phyloP scores from a whole-genome alignment of 306 rosid species.

The Lagenaria siceraria region DNA sequence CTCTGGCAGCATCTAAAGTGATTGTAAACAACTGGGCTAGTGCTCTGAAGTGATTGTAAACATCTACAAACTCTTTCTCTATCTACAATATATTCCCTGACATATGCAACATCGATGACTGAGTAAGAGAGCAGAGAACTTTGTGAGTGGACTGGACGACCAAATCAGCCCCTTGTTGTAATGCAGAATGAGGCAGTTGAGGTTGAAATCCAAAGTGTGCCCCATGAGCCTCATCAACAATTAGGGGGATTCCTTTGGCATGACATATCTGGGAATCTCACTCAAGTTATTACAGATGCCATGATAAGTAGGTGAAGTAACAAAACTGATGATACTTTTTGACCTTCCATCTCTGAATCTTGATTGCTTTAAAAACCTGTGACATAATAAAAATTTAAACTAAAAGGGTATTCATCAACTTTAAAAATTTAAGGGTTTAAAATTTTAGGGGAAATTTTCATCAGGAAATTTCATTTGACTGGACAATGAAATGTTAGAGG shows the following conservation, averaged over 20 bases:
- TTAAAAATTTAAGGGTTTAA: background rate
- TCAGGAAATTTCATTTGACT: background rate
- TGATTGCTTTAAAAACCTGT: constrained; percentile 52
- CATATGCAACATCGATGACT: constrained; percentile 84
- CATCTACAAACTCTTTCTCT: constrained; percentile 51
- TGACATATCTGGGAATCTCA: constrained; percentile 60
- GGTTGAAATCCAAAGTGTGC: constrained; percentile 79
- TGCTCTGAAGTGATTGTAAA: constrained; percentile 67
- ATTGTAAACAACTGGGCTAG: constrained; percentile 76
- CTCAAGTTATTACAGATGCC: constrained; percentile 61
- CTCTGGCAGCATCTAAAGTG: no score
- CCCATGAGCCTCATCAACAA: constrained; percentile 94
- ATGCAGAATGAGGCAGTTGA: constrained; percentile 52
- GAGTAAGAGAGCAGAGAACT: constrained; percentile 74
- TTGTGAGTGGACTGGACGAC: constrained; percentile 69
- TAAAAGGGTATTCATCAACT: background rate
- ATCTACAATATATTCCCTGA: constrained; percentile 42
- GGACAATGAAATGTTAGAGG: background rate
- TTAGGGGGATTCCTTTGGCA: constrained; percentile 55
- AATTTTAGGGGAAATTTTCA: background rate
- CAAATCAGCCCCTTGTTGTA: constrained; percentile 67
- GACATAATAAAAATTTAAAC: background rate
- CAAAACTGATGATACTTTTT: constrained; percentile 57
- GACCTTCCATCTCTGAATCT: constrained; percentile 45
- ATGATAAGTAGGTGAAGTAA: constrained; percentile 85